These are phyloP conservation scores for Eucalyptus paniculata DNA, from an alignment of 345 rosid genomes.

Conservation along the genomic window DNA sequence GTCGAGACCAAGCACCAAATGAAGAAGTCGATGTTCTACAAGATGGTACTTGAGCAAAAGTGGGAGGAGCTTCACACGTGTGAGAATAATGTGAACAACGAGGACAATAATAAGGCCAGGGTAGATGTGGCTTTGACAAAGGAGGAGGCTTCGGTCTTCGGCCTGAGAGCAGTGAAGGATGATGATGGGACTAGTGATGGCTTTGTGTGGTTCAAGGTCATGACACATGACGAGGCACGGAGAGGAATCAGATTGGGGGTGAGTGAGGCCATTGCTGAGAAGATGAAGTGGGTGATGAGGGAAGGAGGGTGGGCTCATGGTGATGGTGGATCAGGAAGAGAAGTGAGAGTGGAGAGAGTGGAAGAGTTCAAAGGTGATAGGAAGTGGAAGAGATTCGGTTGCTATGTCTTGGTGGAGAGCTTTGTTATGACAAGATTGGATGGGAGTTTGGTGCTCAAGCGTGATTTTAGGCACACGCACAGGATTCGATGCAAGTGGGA, in stretches of 20 bases:
- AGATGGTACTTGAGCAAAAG: slow-evolving; percentile 50
- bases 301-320: slow-evolving; percentile 52
- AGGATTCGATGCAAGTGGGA: neutral
- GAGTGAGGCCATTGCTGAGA: slow-evolving; percentile 52
- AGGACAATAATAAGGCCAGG: slow-evolving; percentile 4
- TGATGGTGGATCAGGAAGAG: slow-evolving; percentile 18
- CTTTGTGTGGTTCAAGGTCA: slow-evolving; percentile 36
- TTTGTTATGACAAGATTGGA: slow-evolving; percentile 40
- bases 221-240: neutral
- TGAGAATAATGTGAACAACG: slow-evolving; percentile 5
- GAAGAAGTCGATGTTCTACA: slow-evolving; percentile 43
- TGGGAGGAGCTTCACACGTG: slow-evolving; percentile 55
- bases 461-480: neutral
- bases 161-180: slow-evolving; percentile 33
- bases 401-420: slow-evolving; percentile 37
- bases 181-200: slow-evolving; percentile 18
- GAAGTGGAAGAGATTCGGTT: slow-evolving; percentile 18
- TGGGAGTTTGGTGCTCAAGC: slow-evolving; percentile 1
- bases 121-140: slow-evolving; percentile 20
- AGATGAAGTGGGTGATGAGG: slow-evolving; percentile 56
- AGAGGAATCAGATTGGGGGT: slow-evolving; percentile 24
- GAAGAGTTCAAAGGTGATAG: slow-evolving; percentile 13
- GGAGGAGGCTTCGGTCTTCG: slow-evolving; percentile 24
- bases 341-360: slow-evolving; percentile 36
- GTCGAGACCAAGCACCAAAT: slow-evolving; percentile 24